A percentile compares a stretch with the other conserved stretches of the same genome.
Evolutionary conservation across 495 filamentous ascomycete genomes (phyloP).

Genomic region (Barbatosphaeria neglecta): DNA sequence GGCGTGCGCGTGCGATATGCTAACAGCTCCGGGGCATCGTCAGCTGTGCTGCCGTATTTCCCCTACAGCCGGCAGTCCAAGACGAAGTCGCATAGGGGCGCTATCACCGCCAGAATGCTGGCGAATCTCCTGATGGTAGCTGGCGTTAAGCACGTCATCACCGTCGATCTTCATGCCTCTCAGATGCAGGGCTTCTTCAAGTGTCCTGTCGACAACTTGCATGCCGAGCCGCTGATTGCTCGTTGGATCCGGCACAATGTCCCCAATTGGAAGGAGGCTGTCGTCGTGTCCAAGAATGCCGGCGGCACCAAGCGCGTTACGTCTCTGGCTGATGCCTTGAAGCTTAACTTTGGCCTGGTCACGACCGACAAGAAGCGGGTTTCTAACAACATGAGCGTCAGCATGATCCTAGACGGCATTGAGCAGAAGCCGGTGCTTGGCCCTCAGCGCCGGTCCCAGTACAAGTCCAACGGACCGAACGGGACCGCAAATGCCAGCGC

Average conservation of each 20-base stretch:
- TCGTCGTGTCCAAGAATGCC: slow-evolving; percentile 96
- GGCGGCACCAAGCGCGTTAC: slow-evolving; percentile 95
- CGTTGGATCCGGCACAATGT: slow-evolving; percentile 91
- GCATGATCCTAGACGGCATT: slow-evolving; percentile 45
- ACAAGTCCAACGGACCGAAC: not conserved
- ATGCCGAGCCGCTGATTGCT: slow-evolving; percentile 91
- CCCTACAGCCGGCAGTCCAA: slow-evolving; percentile 98
- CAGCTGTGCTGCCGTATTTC: slow-evolving; percentile 97
- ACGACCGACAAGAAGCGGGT: slow-evolving; percentile 79
- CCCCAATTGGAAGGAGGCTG: slow-evolving; percentile 74
- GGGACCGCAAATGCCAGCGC: not conserved
- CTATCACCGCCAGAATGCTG: slow-evolving; percentile 93
- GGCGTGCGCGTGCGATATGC: too few relatives aligned
- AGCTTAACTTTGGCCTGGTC: slow-evolving; percentile 94
- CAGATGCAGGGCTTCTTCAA: slow-evolving; percentile 99
- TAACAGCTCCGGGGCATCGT: slow-evolving; percentile 10
- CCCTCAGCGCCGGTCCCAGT: slow-evolving; percentile 4
- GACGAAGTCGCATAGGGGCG: slow-evolving; percentile 94
- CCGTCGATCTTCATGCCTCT: slow-evolving; percentile 89
- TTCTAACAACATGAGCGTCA: slow-evolving; percentile 50
- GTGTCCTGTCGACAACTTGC: slow-evolving; percentile 93
- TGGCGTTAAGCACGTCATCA: slow-evolving; percentile 94
- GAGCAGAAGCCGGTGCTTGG: slow-evolving; percentile 23
- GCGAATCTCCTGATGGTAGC: slow-evolving; percentile 89
- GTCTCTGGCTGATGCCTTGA: slow-evolving; percentile 89